Evolutionary conservation across 1,284 basidiomycete species (phyloP), one percentile per base, ranked within the genome.

Genomic region (Papiliotrema laurentii): DNA sequence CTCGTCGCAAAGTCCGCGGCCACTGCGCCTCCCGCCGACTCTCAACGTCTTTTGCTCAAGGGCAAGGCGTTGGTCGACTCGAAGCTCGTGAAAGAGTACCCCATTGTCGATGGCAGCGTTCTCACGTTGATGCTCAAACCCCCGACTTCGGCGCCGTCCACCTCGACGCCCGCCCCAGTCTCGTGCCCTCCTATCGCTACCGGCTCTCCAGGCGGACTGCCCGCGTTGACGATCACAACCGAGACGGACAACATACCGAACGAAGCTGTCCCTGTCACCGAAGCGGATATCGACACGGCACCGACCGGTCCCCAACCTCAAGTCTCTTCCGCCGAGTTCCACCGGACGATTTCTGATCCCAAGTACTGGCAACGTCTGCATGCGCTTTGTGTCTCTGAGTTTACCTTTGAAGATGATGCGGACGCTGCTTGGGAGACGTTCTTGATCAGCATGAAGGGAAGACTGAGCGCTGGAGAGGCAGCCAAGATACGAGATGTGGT

Each of bases 61-160:
- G 92, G 92, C 50, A 97, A 97, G 71, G 89, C 86, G 0, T 80
- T 96, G 54, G 83, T 82, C 22, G 91, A 94, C 74, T 77, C 75
- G 34, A 92, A 91, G 69, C 80, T 97, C 5, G 75, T 96, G 36
- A 84, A 85, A 66, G 92, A 96, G 69, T 97, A 94, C 76, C 81
- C 77, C 59, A 79, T 93, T 60, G 82, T 83, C 61, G 80, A 84
- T 61, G 87, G 86, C 14, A 83, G 87, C 54, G 85, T 82, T 24
- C 76, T 94, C 58, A 90, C 86, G 69, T 77, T 97, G 41, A 84
- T 91, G 77, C 75, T 88, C 66, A 92, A 89, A 68, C 81, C 87
- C 3, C 84, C 84, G 26, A 78, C 79, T 54, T 76, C 53, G 7
- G 25, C 54, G n/a, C 31, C 58, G 24, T 46, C 56, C 9, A 41